phyloP scores from a whole-genome alignment of 2,329 filamentous ascomycete species.

The Sphaerulina musiva region DNA sequence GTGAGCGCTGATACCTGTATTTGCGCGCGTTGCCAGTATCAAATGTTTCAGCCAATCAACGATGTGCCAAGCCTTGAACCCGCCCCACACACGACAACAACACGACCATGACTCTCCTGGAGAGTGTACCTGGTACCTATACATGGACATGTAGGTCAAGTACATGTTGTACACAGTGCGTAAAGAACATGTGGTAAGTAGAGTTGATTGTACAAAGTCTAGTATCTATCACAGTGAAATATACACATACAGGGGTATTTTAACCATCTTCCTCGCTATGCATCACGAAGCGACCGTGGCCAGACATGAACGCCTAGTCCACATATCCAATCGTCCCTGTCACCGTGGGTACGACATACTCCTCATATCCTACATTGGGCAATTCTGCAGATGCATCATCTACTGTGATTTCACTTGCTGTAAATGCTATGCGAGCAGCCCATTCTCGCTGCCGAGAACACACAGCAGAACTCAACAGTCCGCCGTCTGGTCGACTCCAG shows the following conservation, averaged over 20 bases:
- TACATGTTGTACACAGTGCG: too few relatives aligned
- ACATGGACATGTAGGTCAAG: too few relatives aligned
- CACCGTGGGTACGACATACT: neutral
- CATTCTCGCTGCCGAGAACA: neutral
- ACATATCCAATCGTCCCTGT: neutral
- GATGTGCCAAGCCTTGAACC: too few relatives aligned
- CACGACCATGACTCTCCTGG: too few relatives aligned
- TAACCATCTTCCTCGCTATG: constrained; percentile 2
- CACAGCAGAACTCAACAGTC: too few relatives aligned
- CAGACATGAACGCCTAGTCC: constrained; percentile 5
- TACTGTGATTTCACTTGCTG: neutral
- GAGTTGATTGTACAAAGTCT: neutral
- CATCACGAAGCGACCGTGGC: neutral
- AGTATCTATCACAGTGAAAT: neutral
- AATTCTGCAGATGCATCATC: neutral
- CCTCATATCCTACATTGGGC: neutral
- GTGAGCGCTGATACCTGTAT: neutral
- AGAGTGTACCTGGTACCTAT: too few relatives aligned
- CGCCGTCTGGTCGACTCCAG: neutral
- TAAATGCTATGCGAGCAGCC: neutral
- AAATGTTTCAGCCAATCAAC: too few relatives aligned
- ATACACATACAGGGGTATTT: neutral
- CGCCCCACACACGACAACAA: too few relatives aligned
- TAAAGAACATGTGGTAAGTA: too few relatives aligned
- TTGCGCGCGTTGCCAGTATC: neutral